Percentiles rank a stretch among this genome's conserved stretches.
Conservation (phyloP, 2,329 filamentous ascomycete species). For the Cercospora sp. region DNA sequence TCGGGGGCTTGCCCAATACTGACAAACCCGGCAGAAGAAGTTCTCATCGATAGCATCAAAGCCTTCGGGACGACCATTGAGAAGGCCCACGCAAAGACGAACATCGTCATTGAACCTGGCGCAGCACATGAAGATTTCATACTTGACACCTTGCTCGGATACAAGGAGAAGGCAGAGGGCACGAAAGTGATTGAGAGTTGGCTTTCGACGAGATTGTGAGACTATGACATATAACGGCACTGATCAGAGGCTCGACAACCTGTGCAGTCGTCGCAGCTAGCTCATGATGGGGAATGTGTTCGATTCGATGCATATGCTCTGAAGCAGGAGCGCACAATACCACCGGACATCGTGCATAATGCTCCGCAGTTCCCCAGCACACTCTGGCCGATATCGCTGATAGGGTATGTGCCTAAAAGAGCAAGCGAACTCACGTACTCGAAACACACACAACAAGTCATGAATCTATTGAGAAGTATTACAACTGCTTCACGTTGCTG, state of each 20-base stretch:
- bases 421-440: neutral
- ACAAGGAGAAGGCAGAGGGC: conserved; percentile 41
- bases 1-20: neutral
- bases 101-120: conserved; percentile 39
- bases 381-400: neutral
- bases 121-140: conserved; percentile 47
- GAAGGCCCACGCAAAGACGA: conserved; percentile 41
- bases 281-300: neutral
- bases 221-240: neutral
- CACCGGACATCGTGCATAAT: neutral
- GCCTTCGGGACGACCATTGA: conserved; percentile 52
- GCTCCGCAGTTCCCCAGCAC: neutral
- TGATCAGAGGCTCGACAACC: neutral
- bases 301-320: neutral
- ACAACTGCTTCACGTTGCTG: neutral
- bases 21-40: conserved; percentile 42
- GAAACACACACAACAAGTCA: neutral
- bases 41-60: conserved; percentile 57
- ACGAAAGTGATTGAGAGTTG: conserved; percentile 42
- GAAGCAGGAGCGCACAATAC: neutral
- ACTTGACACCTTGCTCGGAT: conserved; percentile 43
- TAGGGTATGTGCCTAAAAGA: neutral
- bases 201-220: conserved; percentile 40
- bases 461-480: neutral
- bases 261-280: neutral